Evolutionary conservation across 2,329 filamentous ascomycete species (phyloP).

Genomic region (Scorias spongiosa): DNA sequence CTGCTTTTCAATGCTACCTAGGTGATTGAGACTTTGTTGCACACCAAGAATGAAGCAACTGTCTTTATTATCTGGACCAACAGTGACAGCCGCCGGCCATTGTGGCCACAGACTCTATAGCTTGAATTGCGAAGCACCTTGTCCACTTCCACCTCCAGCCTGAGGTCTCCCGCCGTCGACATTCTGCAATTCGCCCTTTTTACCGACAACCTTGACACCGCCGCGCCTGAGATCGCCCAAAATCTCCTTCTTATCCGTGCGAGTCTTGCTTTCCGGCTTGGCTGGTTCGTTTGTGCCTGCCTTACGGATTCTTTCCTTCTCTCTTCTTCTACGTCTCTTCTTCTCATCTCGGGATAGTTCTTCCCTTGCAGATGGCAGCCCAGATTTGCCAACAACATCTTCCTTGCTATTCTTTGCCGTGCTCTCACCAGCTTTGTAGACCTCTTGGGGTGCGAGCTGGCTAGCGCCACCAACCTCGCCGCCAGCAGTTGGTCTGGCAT

Average conservation of each 20-base stretch:
- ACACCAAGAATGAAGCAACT: too few relatives aligned
- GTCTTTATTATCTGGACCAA: too few relatives aligned
- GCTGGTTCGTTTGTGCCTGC: constrained; percentile 36
- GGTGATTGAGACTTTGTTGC: too few relatives aligned
- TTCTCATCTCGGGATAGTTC: constrained; percentile 87
- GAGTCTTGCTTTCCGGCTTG: constrained; percentile 39
- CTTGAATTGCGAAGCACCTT: constrained; percentile 17
- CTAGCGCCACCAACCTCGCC: constrained; percentile 53
- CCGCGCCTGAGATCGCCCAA: constrained; percentile 63
- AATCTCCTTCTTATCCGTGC: constrained; percentile 40
- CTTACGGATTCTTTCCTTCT: constrained; percentile 75
- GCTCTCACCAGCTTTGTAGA: constrained; percentile 64
- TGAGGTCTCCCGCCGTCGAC: constrained; percentile 51
- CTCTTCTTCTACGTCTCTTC: constrained; percentile 49
- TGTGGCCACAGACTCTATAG: constrained; percentile 7
- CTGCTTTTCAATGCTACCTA: too few relatives aligned
- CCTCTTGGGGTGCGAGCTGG: constrained; percentile 82
- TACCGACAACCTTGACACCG: constrained; percentile 81
- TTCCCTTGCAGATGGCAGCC: constrained; percentile 61
- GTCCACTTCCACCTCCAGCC: constrained; percentile 6
- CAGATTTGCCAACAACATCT: constrained; percentile 61
- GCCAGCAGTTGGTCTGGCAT: constrained; percentile 74
- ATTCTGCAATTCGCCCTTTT: constrained; percentile 72
- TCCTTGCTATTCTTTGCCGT: constrained; percentile 39
- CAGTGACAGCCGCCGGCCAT: too few relatives aligned